Evolutionary conservation across 1,284 basidiomycete genomes (phyloP).

Genomic region (Stygiomarasmius scandens): DNA sequence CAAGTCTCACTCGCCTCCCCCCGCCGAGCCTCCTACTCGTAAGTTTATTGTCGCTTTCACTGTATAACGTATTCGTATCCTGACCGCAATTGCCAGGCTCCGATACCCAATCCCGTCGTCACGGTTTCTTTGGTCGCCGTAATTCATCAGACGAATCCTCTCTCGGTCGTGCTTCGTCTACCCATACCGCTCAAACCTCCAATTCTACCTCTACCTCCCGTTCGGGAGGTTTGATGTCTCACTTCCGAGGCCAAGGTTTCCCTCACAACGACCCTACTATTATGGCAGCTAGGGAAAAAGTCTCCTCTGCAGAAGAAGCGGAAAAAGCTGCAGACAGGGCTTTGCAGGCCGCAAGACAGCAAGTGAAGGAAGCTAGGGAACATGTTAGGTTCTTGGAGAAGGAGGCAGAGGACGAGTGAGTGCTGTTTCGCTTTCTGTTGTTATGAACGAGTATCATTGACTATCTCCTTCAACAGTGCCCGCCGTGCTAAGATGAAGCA

Average conservation of each 20-base stretch:
- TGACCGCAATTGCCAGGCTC: not conserved
- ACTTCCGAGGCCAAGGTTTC: slow-evolving; percentile 27
- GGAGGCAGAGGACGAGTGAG: slow-evolving; percentile 61
- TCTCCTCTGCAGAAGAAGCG: slow-evolving; percentile 54
- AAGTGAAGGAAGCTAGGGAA: slow-evolving; percentile 52
- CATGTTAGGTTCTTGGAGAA: slow-evolving; percentile 56
- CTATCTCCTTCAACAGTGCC: slow-evolving; percentile 37
- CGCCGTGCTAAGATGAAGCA: slow-evolving; percentile 60
- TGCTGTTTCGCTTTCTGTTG: too few relatives aligned
- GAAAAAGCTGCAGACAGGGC: slow-evolving; percentile 61
- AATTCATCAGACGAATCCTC: slow-evolving; percentile 24
- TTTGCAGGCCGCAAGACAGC: slow-evolving; percentile 44
- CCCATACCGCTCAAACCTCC: not conserved
- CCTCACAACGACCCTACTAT: slow-evolving; percentile 53
- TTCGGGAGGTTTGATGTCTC: slow-evolving; percentile 19
- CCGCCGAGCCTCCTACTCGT: not conserved
- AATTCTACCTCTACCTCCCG: slow-evolving; percentile 5
- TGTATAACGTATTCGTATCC: slow-evolving; percentile 8
- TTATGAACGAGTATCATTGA: not conserved
- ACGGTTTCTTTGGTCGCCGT: slow-evolving; percentile 28
- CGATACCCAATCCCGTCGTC: slow-evolving; percentile 23
- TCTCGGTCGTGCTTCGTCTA: slow-evolving; percentile 6
- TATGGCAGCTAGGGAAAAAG: slow-evolving; percentile 52
- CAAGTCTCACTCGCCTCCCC: slow-evolving; percentile 23
- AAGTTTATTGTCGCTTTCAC: not conserved